These are phyloP conservation scores for Tolypocladium cylindrosporum DNA, from an alignment of 2,329 filamentous ascomycete species.

Conservation along the genomic window DNA sequence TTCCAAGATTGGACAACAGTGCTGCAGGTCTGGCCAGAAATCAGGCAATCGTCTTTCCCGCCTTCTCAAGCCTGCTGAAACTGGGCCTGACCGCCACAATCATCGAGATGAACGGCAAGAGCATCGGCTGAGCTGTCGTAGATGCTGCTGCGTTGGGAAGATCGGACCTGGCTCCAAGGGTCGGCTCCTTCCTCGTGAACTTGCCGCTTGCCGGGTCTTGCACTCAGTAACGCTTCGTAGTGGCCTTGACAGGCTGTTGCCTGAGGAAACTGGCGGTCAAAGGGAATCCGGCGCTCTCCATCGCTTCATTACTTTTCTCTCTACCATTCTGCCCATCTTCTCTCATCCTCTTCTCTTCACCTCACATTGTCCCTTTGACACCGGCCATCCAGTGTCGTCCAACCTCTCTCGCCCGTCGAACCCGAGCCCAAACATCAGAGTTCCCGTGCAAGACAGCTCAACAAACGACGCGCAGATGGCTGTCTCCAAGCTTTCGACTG, in stretches of 20 bases:
- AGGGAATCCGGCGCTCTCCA: background rate
- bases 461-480: constrained; percentile 10
- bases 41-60: background rate
- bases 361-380: background rate
- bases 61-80: background rate
- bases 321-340: background rate
- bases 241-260: background rate
- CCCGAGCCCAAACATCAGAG: background rate
- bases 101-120: background rate
- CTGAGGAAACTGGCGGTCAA: background rate
- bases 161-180: background rate
- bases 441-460: background rate
- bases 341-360: background rate
- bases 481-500: constrained; percentile 10
- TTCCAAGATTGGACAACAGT: background rate
- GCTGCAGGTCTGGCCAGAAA: background rate
- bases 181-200: background rate
- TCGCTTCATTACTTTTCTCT: background rate
- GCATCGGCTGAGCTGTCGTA: background rate
- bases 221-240: background rate
- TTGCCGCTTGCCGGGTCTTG: background rate
- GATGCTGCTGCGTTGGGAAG: background rate
- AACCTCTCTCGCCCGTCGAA: background rate
- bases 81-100: background rate
- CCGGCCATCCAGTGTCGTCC: background rate